Percentiles rank a stretch among this genome's conserved stretches.
Conservation (phyloP, 2,329 filamentous ascomycete genomes). For the Scedosporium boydii region DNA sequence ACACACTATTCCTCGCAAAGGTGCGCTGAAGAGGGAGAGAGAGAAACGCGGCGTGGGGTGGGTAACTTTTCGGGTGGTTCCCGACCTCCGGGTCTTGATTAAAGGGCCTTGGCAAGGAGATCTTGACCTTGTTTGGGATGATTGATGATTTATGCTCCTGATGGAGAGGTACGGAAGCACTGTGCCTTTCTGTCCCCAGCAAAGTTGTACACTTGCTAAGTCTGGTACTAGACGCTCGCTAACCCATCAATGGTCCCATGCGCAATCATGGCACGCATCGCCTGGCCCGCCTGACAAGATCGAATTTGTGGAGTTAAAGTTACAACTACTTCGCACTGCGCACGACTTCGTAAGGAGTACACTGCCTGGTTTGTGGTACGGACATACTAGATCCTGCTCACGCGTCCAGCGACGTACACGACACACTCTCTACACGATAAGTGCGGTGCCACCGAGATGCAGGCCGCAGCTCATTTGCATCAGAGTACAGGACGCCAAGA, state of each 20-base stretch:
- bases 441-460: not conserved
- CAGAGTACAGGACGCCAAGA: not conserved
- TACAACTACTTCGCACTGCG: too few species aligned
- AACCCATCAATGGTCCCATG: too few species aligned
- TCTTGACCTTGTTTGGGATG: not conserved
- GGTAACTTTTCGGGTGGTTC: not conserved
- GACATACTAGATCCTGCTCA: not conserved
- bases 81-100: slow-evolving; percentile 1
- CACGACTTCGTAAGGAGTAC: not conserved
- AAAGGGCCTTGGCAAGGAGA: slow-evolving; percentile 1
- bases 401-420: not conserved
- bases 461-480: not conserved
- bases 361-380: not conserved
- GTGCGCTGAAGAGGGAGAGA: too few species aligned
- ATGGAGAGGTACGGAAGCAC: not conserved
- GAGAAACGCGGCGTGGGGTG: not conserved
- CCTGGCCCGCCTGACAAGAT: not conserved
- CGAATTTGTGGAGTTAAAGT: not conserved
- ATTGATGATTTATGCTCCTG: not conserved
- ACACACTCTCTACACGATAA: too few species aligned
- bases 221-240: too few species aligned
- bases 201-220: too few species aligned
- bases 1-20: too few species aligned
- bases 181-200: too few species aligned
- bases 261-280: not conserved